Base-by-base conservation (phyloP, 345 rosid species). In the Brassica juncea region DNA sequence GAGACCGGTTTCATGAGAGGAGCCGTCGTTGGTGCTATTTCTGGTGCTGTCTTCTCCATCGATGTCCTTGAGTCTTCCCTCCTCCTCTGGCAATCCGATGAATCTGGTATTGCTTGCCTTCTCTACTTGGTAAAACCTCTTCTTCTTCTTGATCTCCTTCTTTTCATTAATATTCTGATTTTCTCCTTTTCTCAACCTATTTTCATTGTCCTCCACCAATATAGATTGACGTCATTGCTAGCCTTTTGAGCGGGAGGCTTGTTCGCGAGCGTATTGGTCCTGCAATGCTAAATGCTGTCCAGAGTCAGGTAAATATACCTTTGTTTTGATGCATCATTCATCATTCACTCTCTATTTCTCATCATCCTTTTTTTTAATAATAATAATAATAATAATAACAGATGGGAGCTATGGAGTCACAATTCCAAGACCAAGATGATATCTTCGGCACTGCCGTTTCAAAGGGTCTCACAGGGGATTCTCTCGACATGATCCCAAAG, bases 31-130 rank as follows among this genome's bases (percentile, higher is more conserved):
- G 99, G 99, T 15, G 99, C 99, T 15, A 91, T 94, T 58, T 92
- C 99, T 8, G 99, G 99, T 66, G 99, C 98, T 30, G 98, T 94
- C 86, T 94, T 92, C 84, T 94, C 99, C 16, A 92, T 94, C 68
- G 98, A 94, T 82, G 99, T 94, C 66, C 93, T 94, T 70, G 99
- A 94, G 81, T 92, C 99, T 59, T 92, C 99, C 44, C 90, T 92
- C 72, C 84, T 90, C 84, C 92, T 94, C 60, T 94, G 98, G 99
- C 94, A 87, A 70, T 88, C 99, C 1, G 97, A 94, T 74, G 98
- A 94, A 81, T 94, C 99, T 15, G 95, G 97, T 9, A 80, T 94
- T 21, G 90, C 91, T 19, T 92, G 98, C 82, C 87, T 94, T 34
- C 90, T 94, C 63, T 94, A 94, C 84, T 84, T 94, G 97, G 99